Percentiles rank a stretch among this genome's conserved stretches.
These are phyloP conservation scores for Murraya paniculata DNA, from an alignment of 345 rosid species.

Conservation along the genomic window DNA sequence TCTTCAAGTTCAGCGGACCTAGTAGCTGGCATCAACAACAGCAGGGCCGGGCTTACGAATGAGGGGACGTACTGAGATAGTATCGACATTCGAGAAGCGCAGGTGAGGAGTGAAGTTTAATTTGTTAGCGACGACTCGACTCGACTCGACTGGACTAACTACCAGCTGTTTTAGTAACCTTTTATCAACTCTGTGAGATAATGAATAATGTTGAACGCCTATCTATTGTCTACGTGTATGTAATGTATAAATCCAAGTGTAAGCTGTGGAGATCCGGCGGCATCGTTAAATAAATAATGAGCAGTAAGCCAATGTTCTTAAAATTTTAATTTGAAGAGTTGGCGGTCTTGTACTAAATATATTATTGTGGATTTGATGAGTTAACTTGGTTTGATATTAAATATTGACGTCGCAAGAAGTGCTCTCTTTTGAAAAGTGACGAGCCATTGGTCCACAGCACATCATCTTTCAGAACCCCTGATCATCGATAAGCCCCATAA, in stretches of 20 bases:
- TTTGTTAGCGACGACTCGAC: not conserved
- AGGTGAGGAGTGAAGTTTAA: not conserved
- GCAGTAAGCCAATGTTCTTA: not conserved
- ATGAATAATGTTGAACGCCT: not conserved
- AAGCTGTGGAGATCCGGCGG: not conserved
- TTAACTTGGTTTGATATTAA: too few relatives aligned
- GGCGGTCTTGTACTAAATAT: too few relatives aligned
- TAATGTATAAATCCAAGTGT: not conserved
- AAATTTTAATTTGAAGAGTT: too few relatives aligned
- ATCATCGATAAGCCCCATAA: too few relatives aligned
- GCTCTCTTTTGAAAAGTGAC: too few relatives aligned
- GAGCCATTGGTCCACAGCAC: too few relatives aligned
- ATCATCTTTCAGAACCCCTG: too few relatives aligned
- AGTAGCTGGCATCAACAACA: not conserved
- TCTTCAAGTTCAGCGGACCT: constrained; percentile 46
- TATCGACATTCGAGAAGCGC: not conserved
- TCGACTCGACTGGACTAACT: too few relatives aligned
- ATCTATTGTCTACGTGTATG: not conserved
- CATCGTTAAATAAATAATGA: not conserved
- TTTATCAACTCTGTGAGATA: not conserved
- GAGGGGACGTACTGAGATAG: not conserved
- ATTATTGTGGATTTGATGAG: too few relatives aligned
- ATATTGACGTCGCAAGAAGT: too few relatives aligned
- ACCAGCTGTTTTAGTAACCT: not conserved
- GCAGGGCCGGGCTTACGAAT: constrained; percentile 15